A percentile compares a stretch with the other conserved stretches of the same genome.
Evolutionary conservation across 805 yeast species (phyloP).

Genomic region (Debaryomyces prosopidis): DNA sequence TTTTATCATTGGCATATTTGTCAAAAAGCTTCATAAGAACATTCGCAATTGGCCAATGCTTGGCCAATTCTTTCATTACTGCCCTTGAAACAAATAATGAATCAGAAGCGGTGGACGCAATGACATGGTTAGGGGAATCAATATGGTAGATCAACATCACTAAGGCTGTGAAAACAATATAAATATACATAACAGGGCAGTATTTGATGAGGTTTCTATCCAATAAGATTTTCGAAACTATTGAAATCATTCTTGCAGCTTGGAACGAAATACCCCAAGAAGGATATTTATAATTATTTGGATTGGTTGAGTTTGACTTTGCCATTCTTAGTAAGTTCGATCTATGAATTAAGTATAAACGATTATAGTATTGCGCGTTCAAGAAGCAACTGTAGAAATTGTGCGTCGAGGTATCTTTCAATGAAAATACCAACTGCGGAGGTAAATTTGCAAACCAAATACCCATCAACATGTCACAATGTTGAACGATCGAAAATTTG

Average conservation of each 20-base stretch:
- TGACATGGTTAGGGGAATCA: conserved; percentile 40
- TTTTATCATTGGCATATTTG: conserved; percentile 42
- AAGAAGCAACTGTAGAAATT: conserved; percentile 58
- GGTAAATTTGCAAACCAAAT: conserved; percentile 74
- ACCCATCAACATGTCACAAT: conserved; percentile 76
- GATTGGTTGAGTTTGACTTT: conserved; percentile 36
- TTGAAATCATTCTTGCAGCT: conserved; percentile 74
- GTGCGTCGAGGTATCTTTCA: conserved; percentile 54
- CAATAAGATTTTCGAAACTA: conserved; percentile 56
- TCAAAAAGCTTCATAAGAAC: conserved; percentile 39
- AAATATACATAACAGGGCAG: conserved; percentile 61
- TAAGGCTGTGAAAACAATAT: conserved; percentile 61
- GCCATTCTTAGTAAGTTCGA: conserved; percentile 61
- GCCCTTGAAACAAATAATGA: conserved; percentile 37
- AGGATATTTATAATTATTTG: conserved; percentile 53
- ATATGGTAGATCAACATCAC: conserved; percentile 73
- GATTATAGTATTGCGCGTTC: conserved; percentile 69
- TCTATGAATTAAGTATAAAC: conserved; percentile 70
- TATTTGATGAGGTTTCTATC: conserved; percentile 49
- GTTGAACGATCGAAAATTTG: conserved; percentile 51
- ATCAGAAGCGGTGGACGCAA: conserved; percentile 44
- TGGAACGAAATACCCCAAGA: conserved; percentile 83
- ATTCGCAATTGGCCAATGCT: conserved; percentile 40
- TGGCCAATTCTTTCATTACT: conserved; percentile 37
- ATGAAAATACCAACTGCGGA: conserved; percentile 58